Conservation (phyloP, 805 yeast species). For the Osmozyma mogii region DNA sequence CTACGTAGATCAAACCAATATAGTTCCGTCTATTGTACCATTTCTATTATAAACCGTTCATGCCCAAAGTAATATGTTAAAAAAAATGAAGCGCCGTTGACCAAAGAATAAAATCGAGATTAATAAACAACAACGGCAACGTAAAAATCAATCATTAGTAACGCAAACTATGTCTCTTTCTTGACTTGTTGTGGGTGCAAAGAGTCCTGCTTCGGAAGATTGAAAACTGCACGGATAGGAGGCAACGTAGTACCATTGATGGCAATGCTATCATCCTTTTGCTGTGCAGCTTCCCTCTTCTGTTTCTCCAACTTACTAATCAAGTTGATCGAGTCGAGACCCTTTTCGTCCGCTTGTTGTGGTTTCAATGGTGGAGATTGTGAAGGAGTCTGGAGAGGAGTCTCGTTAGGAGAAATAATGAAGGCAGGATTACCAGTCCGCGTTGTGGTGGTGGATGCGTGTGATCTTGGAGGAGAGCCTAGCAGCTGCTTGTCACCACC, state of each 20-base stretch:
- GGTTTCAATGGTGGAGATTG: conserved; percentile 41
- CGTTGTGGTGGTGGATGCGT: not conserved
- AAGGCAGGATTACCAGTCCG: conserved; percentile 14
- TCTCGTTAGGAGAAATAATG: conserved; percentile 31
- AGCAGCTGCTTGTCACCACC: conserved; percentile 4
- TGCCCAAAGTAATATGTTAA: no score
- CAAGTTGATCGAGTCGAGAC: conserved; percentile 15
- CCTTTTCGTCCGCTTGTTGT: conserved; percentile 10
- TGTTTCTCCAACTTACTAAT: conserved; percentile 20
- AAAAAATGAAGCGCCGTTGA: no score
- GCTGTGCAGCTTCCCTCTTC: conserved; percentile 8
- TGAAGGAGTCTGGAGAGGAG: conserved; percentile 42
- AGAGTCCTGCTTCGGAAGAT: no score
- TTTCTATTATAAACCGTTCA: no score
- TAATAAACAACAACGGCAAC: no score
- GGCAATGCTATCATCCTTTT: conserved; percentile 24
- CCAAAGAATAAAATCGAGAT: no score
- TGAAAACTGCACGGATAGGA: conserved; percentile 32
- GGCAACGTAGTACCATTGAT: conserved; percentile 34
- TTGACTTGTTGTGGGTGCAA: no score
- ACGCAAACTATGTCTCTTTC: no score
- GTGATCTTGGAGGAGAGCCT: conserved; percentile 1
- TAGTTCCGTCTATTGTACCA: no score
- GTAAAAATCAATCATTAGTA: no score
- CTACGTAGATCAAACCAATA: no score